phyloP scores from a whole-genome alignment of 148 eudicot species.

The Fagopyrum esculentum region DNA sequence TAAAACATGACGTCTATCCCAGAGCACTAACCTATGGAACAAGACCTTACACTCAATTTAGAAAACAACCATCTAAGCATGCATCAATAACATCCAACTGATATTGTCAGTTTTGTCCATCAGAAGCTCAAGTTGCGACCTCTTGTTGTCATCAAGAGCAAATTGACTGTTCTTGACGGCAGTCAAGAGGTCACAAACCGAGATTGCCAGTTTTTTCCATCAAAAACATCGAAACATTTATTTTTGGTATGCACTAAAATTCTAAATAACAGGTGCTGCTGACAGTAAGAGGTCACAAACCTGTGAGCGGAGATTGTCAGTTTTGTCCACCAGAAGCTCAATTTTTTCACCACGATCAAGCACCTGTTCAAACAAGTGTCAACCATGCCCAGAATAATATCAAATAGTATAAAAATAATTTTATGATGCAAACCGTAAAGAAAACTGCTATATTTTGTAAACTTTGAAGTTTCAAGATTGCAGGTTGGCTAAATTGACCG shows the following conservation, averaged over 20 bases:
- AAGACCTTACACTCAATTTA: not conserved
- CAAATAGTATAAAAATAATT: not conserved
- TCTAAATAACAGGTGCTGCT: not conserved
- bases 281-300: conserved; percentile 13
- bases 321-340: conserved; percentile 49
- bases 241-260: not conserved
- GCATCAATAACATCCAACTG: not conserved
- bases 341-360: conserved; percentile 54
- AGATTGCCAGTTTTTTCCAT: too few species aligned
- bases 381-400: not conserved
- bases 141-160: too few species aligned
- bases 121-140: conserved; percentile 32
- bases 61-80: not conserved
- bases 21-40: not conserved
- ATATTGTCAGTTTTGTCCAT: conserved; percentile 51
- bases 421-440: not conserved
- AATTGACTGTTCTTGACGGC: too few species aligned
- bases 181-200: too few species aligned
- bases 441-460: not conserved
- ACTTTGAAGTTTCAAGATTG: not conserved
- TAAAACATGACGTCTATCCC: not conserved
- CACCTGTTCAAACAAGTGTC: conserved; percentile 20
- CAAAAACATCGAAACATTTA: too few species aligned
- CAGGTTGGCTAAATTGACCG: not conserved
- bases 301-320: conserved; percentile 47